A percentile compares a stretch with the other conserved stretches of the same genome.
These are phyloP conservation scores for Boletellus emodensis DNA, from an alignment of 768 basidiomycete genomes.

Conservation along the genomic window DNA sequence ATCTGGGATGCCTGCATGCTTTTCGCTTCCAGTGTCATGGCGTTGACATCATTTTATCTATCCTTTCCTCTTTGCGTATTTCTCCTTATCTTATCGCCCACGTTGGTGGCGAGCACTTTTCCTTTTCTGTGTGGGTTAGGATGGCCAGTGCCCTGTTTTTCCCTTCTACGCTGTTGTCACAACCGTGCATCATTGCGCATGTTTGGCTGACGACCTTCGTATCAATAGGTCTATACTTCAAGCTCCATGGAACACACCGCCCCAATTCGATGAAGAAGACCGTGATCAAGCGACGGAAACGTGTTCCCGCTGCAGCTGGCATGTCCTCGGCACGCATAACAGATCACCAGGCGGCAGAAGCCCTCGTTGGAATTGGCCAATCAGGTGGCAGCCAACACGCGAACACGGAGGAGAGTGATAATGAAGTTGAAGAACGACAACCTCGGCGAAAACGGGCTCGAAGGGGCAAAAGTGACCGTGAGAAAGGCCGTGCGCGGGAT, in stretches of 20 bases:
- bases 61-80: constrained; percentile 9
- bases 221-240: constrained; percentile 87
- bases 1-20: constrained; percentile 16
- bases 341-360: constrained; percentile 87
- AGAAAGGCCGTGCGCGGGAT: constrained; percentile 34
- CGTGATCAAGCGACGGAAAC: constrained; percentile 96
- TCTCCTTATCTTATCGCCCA: constrained; percentile 27
- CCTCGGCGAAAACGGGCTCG: constrained; percentile 60
- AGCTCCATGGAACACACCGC: constrained; percentile 93
- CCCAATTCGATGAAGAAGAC: constrained; percentile 99
- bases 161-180: background rate
- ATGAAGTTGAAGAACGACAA: constrained; percentile 38
- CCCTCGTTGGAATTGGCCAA: constrained; percentile 79
- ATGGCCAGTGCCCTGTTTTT: background rate
- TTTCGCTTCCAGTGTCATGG: constrained; percentile 17
- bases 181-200: background rate
- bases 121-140: constrained; percentile 11
- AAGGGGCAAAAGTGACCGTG: constrained; percentile 35
- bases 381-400: constrained; percentile 33
- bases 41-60: constrained; percentile 18
- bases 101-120: constrained; percentile 3
- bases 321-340: constrained; percentile 52
- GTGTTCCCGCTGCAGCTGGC: constrained; percentile 81
- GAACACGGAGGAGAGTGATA: constrained; percentile 42
- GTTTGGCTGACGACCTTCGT: constrained; percentile 15